Base-by-base conservation (phyloP, 768 basidiomycete species). In the Pisolithus marmoratus region DNA sequence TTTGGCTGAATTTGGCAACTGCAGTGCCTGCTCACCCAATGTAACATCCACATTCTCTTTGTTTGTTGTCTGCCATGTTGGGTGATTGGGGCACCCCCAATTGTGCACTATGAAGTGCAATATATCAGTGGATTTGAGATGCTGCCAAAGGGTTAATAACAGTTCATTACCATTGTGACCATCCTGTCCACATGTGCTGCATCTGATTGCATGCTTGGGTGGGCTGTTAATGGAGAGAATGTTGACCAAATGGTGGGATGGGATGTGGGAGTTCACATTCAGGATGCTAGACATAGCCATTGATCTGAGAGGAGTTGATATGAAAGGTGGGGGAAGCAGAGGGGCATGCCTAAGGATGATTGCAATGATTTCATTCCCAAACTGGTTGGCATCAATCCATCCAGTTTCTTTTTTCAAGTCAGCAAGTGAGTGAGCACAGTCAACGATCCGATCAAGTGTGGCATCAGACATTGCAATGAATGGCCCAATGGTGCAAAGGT, bases 391-490 rank as follows among this genome's bases (percentile, higher is more conserved):
- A 15, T 20, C 22, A 34, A 19, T 23, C 66, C 65, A 68, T 3
- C 45, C 36, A 4, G 57, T 60, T 49, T 66, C 65, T 19, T 52
- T 49, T 12, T 44, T 6, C 1, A 68, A 47, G 34, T 58, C 50
- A 48, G 64, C 62, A n/a, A 44, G 24, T 11, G 40, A 55, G 17
- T 61, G 67, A 4, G 65, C 63, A 31, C 61, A 63, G 45, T 61
- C 59, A n/a, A 63, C 51, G 17, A 69, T 62, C 11, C 61, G 59
- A 1, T 49, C 29, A 4, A 68, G 43, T 4, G 56, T 42, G 0
- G 27, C 20, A 38, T 59, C 49, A 2, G 60, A 22, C 54, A 65
- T 51, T 8, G 66, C 15, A 6, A 59, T 14, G n/a, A 50, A 48
- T 7, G 54, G 37, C 2, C 64, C 63, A 5, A 54, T 15, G 34